Conservation (phyloP, 768 basidiomycete genomes). For the Favolaschia claudopus region DNA sequence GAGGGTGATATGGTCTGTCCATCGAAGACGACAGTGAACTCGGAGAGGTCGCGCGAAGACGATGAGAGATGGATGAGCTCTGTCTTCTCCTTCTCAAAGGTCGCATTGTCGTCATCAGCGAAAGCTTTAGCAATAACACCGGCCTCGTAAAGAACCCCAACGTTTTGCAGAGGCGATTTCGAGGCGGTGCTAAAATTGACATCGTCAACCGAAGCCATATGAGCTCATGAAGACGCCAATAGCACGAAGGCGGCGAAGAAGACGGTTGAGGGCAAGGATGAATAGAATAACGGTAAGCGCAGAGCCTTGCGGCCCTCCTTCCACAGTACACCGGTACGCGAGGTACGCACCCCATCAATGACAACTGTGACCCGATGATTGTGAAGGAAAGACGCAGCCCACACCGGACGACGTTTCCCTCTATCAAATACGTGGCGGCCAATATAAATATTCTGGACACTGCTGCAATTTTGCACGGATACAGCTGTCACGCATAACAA, state of each 20-base stretch:
- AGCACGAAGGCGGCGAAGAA: background rate
- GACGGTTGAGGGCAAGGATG: background rate
- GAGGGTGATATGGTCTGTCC: background rate
- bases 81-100: background rate
- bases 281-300: background rate
- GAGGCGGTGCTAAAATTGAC: background rate
- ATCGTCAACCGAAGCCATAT: background rate
- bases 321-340: background rate
- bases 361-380: no score
- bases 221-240: background rate
- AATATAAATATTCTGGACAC: slow-evolving; percentile 12
- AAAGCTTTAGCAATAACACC: background rate
- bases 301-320: background rate
- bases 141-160: background rate
- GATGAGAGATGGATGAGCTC: background rate
- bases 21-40: background rate
- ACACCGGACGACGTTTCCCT: no score
- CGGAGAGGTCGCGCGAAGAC: background rate
- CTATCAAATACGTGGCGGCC: slow-evolving; percentile 5
- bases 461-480: slow-evolving; percentile 13
- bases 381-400: background rate
- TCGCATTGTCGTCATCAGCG: background rate
- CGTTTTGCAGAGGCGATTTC: background rate
- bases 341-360: no score
- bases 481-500: background rate